Evolutionary conservation across 441 rosid species (phyloP), one percentile per base, ranked within the genome.

Genomic region (Brassica hybrid): DNA sequence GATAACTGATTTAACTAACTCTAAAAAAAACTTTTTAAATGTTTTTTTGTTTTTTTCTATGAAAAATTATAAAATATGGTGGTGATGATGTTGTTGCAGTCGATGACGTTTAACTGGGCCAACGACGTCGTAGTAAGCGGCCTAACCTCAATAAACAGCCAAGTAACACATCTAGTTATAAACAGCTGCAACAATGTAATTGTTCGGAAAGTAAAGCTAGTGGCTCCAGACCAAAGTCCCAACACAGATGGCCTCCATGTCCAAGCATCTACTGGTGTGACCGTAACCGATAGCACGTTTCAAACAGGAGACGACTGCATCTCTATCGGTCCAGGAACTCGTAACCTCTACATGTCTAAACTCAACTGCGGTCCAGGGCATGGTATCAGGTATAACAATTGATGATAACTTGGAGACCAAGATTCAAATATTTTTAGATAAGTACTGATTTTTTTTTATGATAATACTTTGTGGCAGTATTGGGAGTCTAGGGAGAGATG

Each of bases 291-390:
- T 9, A 65, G 84, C 60, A 73, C 82, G 7, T 71, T 88, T 25
- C 83, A 78, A 63, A 86, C 91, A 0, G 91, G 91, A 14, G 91
- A 88, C 4, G 91, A 88, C 27, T 88, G 91, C 76, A 74, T 88
- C 41, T 84, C 91, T 6, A 81, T 88, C 3, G 88, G 89, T 50
- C 88, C 85, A 0, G 87, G 88, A 34, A 84, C 88, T 65, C 67
- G 76, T 43, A 87, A 85, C 59, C 78, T 87, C 71, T 70, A 76
- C 66, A 85, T 87, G 75, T 78, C 72, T 64, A 73, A 43, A 59
- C 76, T 83, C 77, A 81, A 67, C 6, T 83, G 90, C 12, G 87
- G 88, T 48, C 90, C 88, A 38, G 90, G 87, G 3, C 90, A 87
- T 57, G 90, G 88, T 17, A 79, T 87, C 6, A 86, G 88, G 88